Percentiles rank a stretch among this genome's conserved stretches.
These are phyloP conservation scores for Talaromyces sp. DNA, from an alignment of 2,329 filamentous ascomycete genomes.

Conservation along the genomic window DNA sequence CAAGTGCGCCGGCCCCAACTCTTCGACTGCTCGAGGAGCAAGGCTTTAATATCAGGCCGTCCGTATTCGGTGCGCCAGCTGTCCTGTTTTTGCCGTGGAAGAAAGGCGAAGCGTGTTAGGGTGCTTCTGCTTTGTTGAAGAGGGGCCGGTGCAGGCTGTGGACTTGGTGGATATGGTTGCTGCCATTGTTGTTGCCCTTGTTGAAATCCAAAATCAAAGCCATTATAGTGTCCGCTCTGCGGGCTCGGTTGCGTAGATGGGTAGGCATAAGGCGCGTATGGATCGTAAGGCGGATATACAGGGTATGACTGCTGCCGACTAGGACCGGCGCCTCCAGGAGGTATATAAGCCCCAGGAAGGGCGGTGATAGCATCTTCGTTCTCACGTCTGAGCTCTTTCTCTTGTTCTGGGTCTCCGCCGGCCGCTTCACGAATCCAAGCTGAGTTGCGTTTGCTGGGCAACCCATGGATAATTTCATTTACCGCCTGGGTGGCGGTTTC, in stretches of 20 bases:
- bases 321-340: slow-evolving; percentile 13
- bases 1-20: slow-evolving; percentile 78
- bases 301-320: slow-evolving; percentile 12
- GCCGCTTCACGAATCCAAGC: slow-evolving; percentile 78
- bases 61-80: slow-evolving; percentile 93
- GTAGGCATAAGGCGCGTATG: slow-evolving; percentile 17
- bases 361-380: slow-evolving; percentile 81
- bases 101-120: slow-evolving; percentile 84
- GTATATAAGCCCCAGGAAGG: slow-evolving; percentile 55
- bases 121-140: slow-evolving; percentile 82
- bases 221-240: slow-evolving; percentile 1
- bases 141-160: slow-evolving; percentile 1
- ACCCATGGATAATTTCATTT: slow-evolving; percentile 79
- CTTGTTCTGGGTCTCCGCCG: slow-evolving; percentile 69
- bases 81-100: slow-evolving; percentile 53
- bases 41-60: slow-evolving; percentile 78
- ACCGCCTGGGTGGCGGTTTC: slow-evolving; percentile 49
- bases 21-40: slow-evolving; percentile 75
- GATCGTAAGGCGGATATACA: slow-evolving; percentile 13
- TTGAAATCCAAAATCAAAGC: slow-evolving; percentile 14
- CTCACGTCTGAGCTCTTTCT: slow-evolving; percentile 72
- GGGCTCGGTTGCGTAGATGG: slow-evolving; percentile 8
- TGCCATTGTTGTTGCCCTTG: slow-evolving; percentile 10
- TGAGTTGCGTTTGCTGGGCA: slow-evolving; percentile 81
- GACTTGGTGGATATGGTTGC: slow-evolving; percentile 11